Evolutionary conservation across 441 rosid species (phyloP).

Genomic region (Geranium incanum): DNA sequence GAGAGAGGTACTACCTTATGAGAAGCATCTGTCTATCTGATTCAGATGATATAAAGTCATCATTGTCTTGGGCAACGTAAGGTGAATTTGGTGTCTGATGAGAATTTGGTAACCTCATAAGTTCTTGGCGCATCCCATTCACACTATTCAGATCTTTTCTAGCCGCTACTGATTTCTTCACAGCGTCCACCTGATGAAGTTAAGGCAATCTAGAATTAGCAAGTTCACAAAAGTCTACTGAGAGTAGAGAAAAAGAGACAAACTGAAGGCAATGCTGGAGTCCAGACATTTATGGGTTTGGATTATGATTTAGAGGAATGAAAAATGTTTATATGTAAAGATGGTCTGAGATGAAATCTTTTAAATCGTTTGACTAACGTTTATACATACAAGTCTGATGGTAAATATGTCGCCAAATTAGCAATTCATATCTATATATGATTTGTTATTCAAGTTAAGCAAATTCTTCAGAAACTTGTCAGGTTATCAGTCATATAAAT

Average conservation of each 20-base stretch:
- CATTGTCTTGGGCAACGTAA: constrained; percentile 53
- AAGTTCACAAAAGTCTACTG: too few species aligned
- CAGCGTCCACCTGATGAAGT: constrained; percentile 50
- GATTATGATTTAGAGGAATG: not conserved
- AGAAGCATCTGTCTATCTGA: constrained; percentile 93
- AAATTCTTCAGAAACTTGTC: too few species aligned
- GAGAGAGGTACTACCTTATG: constrained; percentile 51
- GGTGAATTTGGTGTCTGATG: constrained; percentile 46
- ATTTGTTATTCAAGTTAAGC: too few species aligned
- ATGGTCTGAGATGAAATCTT: not conserved
- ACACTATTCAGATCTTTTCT: constrained; percentile 54
- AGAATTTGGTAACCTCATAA: constrained; percentile 69
- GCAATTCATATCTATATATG: too few species aligned
- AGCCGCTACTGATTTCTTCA: constrained; percentile 58
- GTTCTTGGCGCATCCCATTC: constrained; percentile 67
- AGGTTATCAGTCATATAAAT: too few species aligned
- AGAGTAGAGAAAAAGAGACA: not conserved
- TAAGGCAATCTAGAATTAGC: not conserved
- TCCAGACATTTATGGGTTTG: not conserved
- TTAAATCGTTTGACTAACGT: too few species aligned
- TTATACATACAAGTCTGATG: not conserved
- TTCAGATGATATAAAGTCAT: constrained; percentile 75
- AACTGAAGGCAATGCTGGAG: not conserved
- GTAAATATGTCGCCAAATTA: too few species aligned
- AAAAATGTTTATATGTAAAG: not conserved